Evolutionary conservation across 768 basidiomycete genomes (phyloP).

Genomic region (Sutorius australiensis): DNA sequence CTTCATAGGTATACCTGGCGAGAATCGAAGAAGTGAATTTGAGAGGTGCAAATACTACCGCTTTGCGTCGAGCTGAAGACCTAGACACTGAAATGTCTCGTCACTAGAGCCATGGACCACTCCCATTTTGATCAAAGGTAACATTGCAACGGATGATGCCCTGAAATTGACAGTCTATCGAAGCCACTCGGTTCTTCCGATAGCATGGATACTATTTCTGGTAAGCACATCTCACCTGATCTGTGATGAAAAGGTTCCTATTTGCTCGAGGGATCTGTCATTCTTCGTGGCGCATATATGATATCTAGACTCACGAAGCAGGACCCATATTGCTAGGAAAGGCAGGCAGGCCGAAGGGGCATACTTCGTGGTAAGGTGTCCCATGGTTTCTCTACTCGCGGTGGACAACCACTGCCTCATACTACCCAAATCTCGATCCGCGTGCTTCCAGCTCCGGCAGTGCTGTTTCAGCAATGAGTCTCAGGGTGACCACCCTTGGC

Average conservation of each 20-base stretch:
- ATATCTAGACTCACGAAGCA: constrained; percentile 30
- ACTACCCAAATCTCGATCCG: constrained; percentile 40
- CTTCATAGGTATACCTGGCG: constrained; percentile 54
- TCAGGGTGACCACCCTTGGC: constrained; percentile 42
- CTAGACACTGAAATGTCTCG: constrained; percentile 50
- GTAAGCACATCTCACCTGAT: constrained; percentile 34
- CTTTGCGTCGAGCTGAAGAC: constrained; percentile 47
- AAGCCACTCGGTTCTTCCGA: background rate
- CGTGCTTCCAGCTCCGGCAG: constrained; percentile 43
- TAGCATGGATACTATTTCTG: constrained; percentile 49
- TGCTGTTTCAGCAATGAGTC: constrained; percentile 41
- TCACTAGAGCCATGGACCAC: constrained; percentile 41
- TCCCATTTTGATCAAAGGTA: constrained; percentile 54
- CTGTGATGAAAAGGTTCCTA: constrained; percentile 29
- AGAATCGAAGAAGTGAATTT: constrained; percentile 69
- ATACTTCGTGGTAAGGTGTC: constrained; percentile 31
- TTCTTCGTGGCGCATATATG: constrained; percentile 35
- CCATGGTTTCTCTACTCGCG: constrained; percentile 43
- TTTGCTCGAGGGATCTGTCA: constrained; percentile 37
- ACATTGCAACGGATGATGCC: constrained; percentile 31
- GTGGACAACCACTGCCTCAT: constrained; percentile 43
- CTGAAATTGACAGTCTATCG: background rate
- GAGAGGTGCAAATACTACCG: constrained; percentile 54
- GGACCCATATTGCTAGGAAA: constrained; percentile 41
- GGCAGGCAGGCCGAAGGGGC: constrained; percentile 42